Evolutionary conservation across 108 stramenopile species (phyloP), one percentile per base, ranked within the genome.

Genomic region (Cylindrotheca fusiformis): DNA sequence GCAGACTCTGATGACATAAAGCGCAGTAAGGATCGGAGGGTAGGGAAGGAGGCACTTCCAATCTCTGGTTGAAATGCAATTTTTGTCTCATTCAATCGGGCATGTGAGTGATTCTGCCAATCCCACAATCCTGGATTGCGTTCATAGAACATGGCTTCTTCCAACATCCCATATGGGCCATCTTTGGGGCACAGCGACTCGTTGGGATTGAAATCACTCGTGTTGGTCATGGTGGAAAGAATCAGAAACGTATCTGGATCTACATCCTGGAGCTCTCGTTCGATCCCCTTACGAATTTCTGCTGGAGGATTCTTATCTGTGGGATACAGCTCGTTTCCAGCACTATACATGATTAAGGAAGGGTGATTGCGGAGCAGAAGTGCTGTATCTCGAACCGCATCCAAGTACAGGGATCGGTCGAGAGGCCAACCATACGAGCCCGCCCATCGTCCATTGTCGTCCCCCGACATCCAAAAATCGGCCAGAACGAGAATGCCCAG

Each of bases 381-480:
- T 0, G 80, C 29, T 8, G 65, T 69, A 62, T 80, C 76, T 33
- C 55, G n/a, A 0, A 74, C 75, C 45, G 62, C 65, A 18, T 26
- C 6, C 0, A 73, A 48, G 54, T 80, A 83, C 1, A 67, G 26
- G 12, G 51, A 54, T 36, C 65, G 73, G 60, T 83, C 72, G 10
- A 55, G 48, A 41, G 82, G 82, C 63, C 74, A 79, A 24, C 57
- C 59, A 51, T 74, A 71, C n/a, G 51, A 55, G 19, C 82, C 82
- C 6, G 72, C 82, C 55, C 73, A 71, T 20, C 74, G 74, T 45
- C 82, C 82, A 50, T 83, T 83, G 65, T 83, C 80, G 58, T 83
- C 82, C 14, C 82, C 82, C 48, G 82, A 69, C 82, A 83, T 80
- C 79, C 78, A 83, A 62, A 80, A 80, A 28, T 82, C 81, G 58